Evolutionary conservation across 768 basidiomycete genomes (phyloP), one percentile per base, ranked within the genome.

Genomic region (Boletus tylopilopsis): DNA sequence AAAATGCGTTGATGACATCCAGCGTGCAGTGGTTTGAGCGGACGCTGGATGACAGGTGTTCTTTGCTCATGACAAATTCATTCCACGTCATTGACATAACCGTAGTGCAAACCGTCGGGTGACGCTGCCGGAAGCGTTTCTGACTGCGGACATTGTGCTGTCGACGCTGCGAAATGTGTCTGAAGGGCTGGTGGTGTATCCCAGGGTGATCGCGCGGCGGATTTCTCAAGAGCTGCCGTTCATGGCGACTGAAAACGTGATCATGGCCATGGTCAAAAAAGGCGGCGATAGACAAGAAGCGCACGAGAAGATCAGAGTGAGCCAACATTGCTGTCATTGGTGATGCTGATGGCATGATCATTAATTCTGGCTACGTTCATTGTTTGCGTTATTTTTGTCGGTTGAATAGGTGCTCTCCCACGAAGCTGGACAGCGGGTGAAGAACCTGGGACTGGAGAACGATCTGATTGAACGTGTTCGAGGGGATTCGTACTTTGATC

Each of bases 241-340:
- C 79, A 98, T 99, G 96, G 94, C 95, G 5, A 99, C 96, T 2
- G 96, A 99, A 71, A 99, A 99, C 68, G 80, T 99, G 70, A 98
- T 98, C 72, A 98, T 99, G 96, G 93, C 93, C 2, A 82, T 99
- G 36, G 96, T 98, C 54, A 96, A 90, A 70, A 83, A 81, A 42
- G 92, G 92, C 19, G 95, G 94, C 1, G 94, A 98, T 69, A 80
- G 96, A 29, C 96, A 98, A 66, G 93, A 92, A 70, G 92, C 92
- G 8, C 96, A 98, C 66, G 96, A 97, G 71, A 88, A 90, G 72
- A 93, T 97, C 63, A 76, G 95, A 51, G 89, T 89, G 54, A 52
- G 75, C 71, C n/a, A 21, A 51, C 37, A 29, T 44, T 42, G 43
- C 39, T 33, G 43, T 51, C 42, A 50, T 16, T 39, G 46, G 7